phyloP scores from a whole-genome alignment of 192 early-diverging fungal species.

The Gigaspora rosea region DNA sequence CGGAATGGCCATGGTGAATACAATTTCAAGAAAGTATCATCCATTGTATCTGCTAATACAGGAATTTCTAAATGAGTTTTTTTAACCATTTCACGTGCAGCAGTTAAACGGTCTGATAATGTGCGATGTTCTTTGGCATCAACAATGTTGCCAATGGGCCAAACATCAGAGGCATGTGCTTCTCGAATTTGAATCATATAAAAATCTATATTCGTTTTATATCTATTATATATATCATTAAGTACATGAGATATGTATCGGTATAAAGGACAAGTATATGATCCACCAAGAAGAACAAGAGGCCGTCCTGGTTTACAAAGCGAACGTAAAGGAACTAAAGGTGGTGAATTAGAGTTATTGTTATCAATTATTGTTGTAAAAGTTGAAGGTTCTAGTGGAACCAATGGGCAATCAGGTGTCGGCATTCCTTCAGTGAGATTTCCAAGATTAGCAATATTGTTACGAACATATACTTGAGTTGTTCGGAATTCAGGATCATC shows the following conservation, averaged over 20 bases:
- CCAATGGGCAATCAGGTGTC: conserved; percentile 19
- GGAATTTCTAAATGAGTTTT: conserved; percentile 14
- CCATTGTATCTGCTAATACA: conserved; percentile 18
- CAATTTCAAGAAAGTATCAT: conserved; percentile 28
- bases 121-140: background rate
- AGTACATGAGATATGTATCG: conserved; percentile 24
- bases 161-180: no score
- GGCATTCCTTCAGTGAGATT: conserved; percentile 28
- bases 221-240: conserved; percentile 27
- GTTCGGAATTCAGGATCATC: no score
- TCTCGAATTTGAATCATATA: background rate
- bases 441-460: conserved; percentile 11
- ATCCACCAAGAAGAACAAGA: background rate
- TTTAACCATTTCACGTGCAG: conserved; percentile 24
- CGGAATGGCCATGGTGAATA: conserved; percentile 20
- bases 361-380: background rate
- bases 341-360: background rate
- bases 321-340: conserved; percentile 5
- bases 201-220: conserved; percentile 12
- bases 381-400: conserved; percentile 18
- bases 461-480: no score
- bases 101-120: conserved; percentile 20
- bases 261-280: no score
- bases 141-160: no score
- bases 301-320: conserved; percentile 21